Percentiles rank a stretch among this genome's conserved stretches.
These are phyloP conservation scores for Suillus tomentosus DNA, from an alignment of 768 basidiomycete genomes.

Conservation along the genomic window DNA sequence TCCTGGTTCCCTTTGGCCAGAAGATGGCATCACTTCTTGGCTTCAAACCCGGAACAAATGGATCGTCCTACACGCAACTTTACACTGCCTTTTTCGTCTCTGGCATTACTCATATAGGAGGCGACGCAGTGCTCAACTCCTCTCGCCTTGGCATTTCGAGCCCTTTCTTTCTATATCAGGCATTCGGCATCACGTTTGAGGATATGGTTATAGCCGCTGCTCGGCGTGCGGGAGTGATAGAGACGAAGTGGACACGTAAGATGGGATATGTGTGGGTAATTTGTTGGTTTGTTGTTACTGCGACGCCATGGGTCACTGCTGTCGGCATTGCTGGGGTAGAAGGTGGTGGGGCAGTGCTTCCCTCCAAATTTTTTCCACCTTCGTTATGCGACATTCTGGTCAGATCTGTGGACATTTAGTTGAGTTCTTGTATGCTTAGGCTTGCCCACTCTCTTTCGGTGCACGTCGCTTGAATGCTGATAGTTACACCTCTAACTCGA, in stretches of 20 bases:
- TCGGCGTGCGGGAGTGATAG: constrained; percentile 15
- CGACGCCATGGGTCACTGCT: neutral
- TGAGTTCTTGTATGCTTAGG: neutral
- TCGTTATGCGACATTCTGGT: neutral
- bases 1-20: constrained; percentile 29
- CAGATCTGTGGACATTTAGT: neutral
- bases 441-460: neutral
- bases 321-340: neutral
- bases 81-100: constrained; percentile 39
- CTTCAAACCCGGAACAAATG: constrained; percentile 28
- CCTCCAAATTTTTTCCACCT: neutral
- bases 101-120: constrained; percentile 36
- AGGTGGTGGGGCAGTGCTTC: neutral
- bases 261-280: constrained; percentile 33
- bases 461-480: neutral
- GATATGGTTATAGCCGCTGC: constrained; percentile 27
- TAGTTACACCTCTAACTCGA: neutral
- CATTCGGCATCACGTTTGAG: constrained; percentile 39
- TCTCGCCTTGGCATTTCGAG: constrained; percentile 6
- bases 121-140: constrained; percentile 29
- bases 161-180: constrained; percentile 34
- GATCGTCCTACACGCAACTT: constrained; percentile 37
- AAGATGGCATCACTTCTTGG: constrained; percentile 24
- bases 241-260: constrained; percentile 13
- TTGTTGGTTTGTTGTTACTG: constrained; percentile 25